Evolutionary conservation across 805 yeast genomes (phyloP), one percentile per base, ranked within the genome.

Genomic region (Ogataea neopini): DNA sequence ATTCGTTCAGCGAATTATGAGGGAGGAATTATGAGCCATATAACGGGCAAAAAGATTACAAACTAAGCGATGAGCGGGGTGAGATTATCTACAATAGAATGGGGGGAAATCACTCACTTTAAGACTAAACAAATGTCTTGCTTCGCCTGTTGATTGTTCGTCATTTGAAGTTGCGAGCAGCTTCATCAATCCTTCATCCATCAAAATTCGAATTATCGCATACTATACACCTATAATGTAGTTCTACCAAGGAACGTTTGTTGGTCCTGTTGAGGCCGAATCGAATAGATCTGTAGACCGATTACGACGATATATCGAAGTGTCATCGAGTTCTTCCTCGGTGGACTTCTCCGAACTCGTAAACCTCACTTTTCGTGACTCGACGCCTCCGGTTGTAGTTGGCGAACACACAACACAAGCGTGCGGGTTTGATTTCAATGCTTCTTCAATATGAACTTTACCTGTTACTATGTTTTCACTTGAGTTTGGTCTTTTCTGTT

Each of bases 371-470:
- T 40, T 40, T 22, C 20, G 29, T 36, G 35, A 20, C 6, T 39
- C 42, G 2, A n/a, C 6, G n/a, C 26, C 25, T 28, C 6, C 26
- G 7, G 40, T 20, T 14, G 18, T 9, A 4, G 40, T 34, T 15
- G 50, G 53, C 13, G 53, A 46, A 18, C 53, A 50, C 7, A 50
- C 45, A n/a, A 41, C 44, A 34, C 53, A 49, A 8, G 43, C 32
- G 11, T 7, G 42, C 2, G 33, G 13, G 19, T 10, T 30, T 15
- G 30, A 10, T 17, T 32, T 30, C 38, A 33, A 25, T 20, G 32
- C 13, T 20, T 40, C 44, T 13, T 40, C 37, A 20, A 22, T 20
- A 6, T 10, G 18, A 9, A 30, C 37, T 15, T n/a, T 30, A 7
- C 14, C 11, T 4, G 37, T 3, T 17, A 25, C 26, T 5, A 18